Conservation (phyloP, 129 eudicot genomes). For the Flaveria robusta region DNA sequence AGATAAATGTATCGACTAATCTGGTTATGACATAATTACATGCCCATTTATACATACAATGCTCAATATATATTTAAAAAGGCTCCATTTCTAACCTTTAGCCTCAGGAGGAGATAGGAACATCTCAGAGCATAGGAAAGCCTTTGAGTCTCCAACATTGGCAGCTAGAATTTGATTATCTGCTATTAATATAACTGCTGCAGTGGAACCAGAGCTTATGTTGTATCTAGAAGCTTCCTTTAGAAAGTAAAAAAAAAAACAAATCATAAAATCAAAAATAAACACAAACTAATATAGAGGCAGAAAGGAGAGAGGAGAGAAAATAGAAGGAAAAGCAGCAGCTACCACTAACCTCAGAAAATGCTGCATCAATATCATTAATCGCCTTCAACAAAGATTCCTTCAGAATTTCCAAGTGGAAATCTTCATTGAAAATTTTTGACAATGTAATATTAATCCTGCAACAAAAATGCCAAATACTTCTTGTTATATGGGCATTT, state of each 20-base stretch:
- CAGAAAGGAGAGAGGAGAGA: slow-evolving; percentile 2
- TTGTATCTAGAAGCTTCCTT: slow-evolving; percentile 84
- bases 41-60: not conserved
- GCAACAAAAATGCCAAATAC: slow-evolving; percentile 8
- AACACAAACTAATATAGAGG: not conserved
- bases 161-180: slow-evolving; percentile 87
- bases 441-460: slow-evolving; percentile 65
- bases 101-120: slow-evolving; percentile 77
- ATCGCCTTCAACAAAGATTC: slow-evolving; percentile 84
- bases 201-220: slow-evolving; percentile 83
- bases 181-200: slow-evolving; percentile 69
- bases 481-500: slow-evolving; percentile 2
- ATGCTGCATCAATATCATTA: slow-evolving; percentile 73
- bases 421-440: slow-evolving; percentile 58
- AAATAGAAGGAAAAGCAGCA: not conserved
- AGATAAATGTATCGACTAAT: slow-evolving; percentile 12
- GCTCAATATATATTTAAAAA: slow-evolving; percentile 11
- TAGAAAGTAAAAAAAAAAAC: slow-evolving; percentile 35
- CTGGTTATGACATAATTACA: slow-evolving; percentile 14
- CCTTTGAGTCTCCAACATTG: slow-evolving; percentile 93
- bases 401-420: slow-evolving; percentile 78
- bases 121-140: slow-evolving; percentile 84
- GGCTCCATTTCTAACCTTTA: slow-evolving; percentile 61
- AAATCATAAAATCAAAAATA: slow-evolving; percentile 20
- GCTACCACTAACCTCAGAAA: slow-evolving; percentile 59